Evolutionary conservation across 1,139 yeast genomes (phyloP), one percentile per base, ranked within the genome.

Genomic region (Sugiyamaella japonica): DNA sequence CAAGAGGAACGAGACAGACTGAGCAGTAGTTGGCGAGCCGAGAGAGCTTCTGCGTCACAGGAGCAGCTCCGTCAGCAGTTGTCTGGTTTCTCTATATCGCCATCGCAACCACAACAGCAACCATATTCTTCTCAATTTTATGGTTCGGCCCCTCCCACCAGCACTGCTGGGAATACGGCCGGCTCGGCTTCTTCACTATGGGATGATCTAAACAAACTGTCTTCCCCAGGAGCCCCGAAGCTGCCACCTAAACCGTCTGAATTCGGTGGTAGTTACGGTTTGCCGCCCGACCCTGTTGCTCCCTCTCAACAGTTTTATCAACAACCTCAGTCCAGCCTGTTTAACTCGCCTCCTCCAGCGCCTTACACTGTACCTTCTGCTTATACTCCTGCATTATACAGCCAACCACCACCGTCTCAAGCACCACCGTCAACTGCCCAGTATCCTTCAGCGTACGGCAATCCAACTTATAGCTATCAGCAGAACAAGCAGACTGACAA

Each of bases 1-100:
- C 63, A 64, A 38, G 69, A 70, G 37, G 76, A 71, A 56, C 64
- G 71, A 17, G 61, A 59, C 34, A 60, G 64, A 42, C 34, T 71
- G 45, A 45, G 52, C 7, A 61, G 61, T 8, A 40, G 54, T 4
- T 17, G 63, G 25, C 54, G 55, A 23, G 10, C 52, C 1, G 52
- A 54, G 15, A 17, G 53, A 23, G 49, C 55, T n/a, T 59, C 54
- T 37, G 39, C 52, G 7, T 53, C 58, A 12, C 63, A 66, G 34
- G 69, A 66, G 12, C 40, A 58, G 15, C 52, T 66, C 28, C 48
- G 67, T 28, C 60, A 59, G 32, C 69, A 66, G 55, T 57, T 66
- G 31, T 54, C 66, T 6, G 61, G 59, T 25, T 43, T 66, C 44
- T 63, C 67, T 1, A 40, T 66, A 6, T 52, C 41, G 41, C 56